Conservation (phyloP, 169 alveolate species). For the Plasmodium cynomolgi region DNA sequence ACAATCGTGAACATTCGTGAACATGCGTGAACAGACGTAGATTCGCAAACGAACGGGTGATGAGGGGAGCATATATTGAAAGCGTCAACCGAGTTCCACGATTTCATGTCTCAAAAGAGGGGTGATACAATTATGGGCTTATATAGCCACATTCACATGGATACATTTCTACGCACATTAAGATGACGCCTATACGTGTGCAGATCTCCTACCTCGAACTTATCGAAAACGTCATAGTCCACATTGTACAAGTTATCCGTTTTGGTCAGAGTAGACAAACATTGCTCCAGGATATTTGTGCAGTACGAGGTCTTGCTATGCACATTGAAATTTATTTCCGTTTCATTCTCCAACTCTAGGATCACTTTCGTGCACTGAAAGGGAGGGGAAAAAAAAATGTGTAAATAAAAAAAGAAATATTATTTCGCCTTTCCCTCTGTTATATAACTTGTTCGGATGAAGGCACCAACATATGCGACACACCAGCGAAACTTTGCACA, state of each 20-base stretch:
- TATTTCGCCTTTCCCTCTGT: background rate
- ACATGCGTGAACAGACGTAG: background rate
- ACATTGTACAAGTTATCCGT: conserved; percentile 64
- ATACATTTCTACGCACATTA: background rate
- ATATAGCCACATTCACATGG: background rate
- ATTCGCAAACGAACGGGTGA: background rate
- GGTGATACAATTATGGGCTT: background rate
- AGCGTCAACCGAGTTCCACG: background rate
- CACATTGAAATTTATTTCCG: conserved; percentile 50
- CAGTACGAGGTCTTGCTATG: conserved; percentile 64
- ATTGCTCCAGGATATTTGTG: conserved; percentile 39
- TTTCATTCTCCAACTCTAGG: conserved; percentile 55
- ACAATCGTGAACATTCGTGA: background rate
- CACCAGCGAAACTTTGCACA: background rate
- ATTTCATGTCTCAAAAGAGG: background rate
- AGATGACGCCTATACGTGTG: background rate
- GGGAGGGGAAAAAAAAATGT: background rate
- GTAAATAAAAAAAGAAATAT: background rate
- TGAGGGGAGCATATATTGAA: background rate
- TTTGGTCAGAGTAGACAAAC: conserved; percentile 66
- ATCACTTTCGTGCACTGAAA: conserved; percentile 57
- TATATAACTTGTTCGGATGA: background rate
- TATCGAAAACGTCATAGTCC: conserved; percentile 66
- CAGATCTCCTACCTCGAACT: conserved; percentile 31
- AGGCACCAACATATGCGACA: background rate